phyloP scores from a whole-genome alignment of 2,329 filamentous ascomycete genomes.

The Fusarium staphyleae region DNA sequence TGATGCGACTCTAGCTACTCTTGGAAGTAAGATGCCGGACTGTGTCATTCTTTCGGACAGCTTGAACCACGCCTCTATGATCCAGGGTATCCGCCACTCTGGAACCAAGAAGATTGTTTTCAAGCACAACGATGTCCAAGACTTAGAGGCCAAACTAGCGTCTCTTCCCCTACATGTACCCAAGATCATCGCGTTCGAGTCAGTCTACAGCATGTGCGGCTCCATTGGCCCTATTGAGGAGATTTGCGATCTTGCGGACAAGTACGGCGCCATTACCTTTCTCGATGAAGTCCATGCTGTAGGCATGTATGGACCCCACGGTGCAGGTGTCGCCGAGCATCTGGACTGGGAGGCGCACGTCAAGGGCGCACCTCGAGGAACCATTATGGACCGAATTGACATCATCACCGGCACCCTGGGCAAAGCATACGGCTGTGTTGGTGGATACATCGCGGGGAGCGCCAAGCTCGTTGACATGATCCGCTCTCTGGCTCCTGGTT shows the following conservation, averaged over 20 bases:
- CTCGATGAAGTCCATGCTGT: slow-evolving; percentile 98
- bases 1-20: slow-evolving; percentile 92
- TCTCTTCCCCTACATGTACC: slow-evolving; percentile 83
- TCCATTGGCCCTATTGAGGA: slow-evolving; percentile 94
- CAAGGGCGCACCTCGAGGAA: slow-evolving; percentile 76
- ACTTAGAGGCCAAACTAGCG: slow-evolving; percentile 91
- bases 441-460: slow-evolving; percentile 95
- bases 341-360: slow-evolving; percentile 90
- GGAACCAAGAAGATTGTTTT: slow-evolving; percentile 98
- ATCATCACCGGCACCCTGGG: slow-evolving; percentile 98
- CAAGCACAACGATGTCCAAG: slow-evolving; percentile 96
- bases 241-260: slow-evolving; percentile 95
- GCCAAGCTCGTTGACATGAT: slow-evolving; percentile 88
- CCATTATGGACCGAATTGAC: slow-evolving; percentile 93
- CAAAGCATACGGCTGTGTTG: slow-evolving; percentile 97
- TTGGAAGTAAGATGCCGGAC: slow-evolving; percentile 95
- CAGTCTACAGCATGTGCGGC: slow-evolving; percentile 99
- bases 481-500: slow-evolving; percentile 92
- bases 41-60: slow-evolving; percentile 98
- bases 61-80: slow-evolving; percentile 98
- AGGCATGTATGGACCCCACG: slow-evolving; percentile 97
- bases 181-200: slow-evolving; percentile 99
- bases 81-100: slow-evolving; percentile 97
- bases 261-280: slow-evolving; percentile 97
- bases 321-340: slow-evolving; percentile 96